phyloP scores from a whole-genome alignment of 176 grass and related monocot genomes.

The Phyllostachys edulis region DNA sequence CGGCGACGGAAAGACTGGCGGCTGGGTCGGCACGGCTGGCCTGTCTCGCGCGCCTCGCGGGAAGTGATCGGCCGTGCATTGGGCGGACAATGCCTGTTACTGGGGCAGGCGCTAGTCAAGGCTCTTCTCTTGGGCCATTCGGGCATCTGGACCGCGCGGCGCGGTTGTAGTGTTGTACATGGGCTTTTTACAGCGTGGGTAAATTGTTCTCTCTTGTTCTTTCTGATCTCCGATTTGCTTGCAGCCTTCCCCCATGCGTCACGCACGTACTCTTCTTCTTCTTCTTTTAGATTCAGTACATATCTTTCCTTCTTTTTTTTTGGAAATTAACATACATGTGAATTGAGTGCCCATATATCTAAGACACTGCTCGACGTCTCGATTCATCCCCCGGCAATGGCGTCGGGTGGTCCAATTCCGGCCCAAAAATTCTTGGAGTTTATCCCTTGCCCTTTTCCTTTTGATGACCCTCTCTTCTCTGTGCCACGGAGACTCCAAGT shows the following conservation, averaged over 20 bases:
- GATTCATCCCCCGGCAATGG: neutral
- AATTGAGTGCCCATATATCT: too few relatives aligned
- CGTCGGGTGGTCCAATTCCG: neutral
- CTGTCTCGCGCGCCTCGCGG: neutral
- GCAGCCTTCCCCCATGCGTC: too few relatives aligned
- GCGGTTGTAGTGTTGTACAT: too few relatives aligned
- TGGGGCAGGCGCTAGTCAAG: too few relatives aligned
- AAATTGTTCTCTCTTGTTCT: too few relatives aligned
- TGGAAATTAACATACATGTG: neutral
- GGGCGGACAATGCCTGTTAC: neutral
- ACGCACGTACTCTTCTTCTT: neutral
- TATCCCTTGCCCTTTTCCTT: neutral
- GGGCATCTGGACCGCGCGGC: too few relatives aligned
- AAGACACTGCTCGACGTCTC: neutral
- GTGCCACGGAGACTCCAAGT: neutral
- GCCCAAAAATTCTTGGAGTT: neutral
- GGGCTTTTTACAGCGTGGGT: too few relatives aligned
- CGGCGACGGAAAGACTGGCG: too few relatives aligned
- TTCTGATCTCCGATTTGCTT: too few relatives aligned
- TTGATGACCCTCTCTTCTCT: neutral
- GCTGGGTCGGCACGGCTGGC: neutral
- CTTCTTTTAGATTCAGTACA: neutral
- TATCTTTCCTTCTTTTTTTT: neutral
- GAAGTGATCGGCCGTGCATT: neutral
- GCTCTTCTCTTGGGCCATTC: too few relatives aligned